Evolutionary conservation across 257 asterid species (phyloP), one percentile per base, ranked within the genome.

Genomic region (Solanum clarkiae): DNA sequence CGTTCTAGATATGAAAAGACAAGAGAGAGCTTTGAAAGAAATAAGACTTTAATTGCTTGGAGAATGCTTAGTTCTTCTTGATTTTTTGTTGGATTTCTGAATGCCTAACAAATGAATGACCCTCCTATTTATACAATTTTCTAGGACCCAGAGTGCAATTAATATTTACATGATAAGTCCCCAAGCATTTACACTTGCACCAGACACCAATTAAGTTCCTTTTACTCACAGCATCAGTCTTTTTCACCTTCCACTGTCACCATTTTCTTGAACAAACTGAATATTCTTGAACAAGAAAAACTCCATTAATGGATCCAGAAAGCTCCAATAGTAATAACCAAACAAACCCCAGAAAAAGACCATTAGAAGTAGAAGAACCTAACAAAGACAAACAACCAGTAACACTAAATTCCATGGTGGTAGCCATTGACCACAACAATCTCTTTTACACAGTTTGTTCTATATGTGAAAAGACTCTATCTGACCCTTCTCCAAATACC

Each of bases 371-470:
- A 86, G n/a, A 16, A 79, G 97, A 91, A 87, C 40, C 56, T 79
- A 93, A 89, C 86, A 87, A 74, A 14, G 80, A 42, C 66, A 92
- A 90, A 62, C 85, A 82, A 13, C 94, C 98, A 85, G 65, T 89
- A 40, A 69, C 93, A 15, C 32, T 89, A 40, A 40, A 84, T 17
- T 91, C 96, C 92, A 85, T 95, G 10, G 88, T 94, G 56, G 97
- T 93, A 59, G 94, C 94, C 44, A 72, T 96, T 45, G 98, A 94
- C 89, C 92, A 93, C 88, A 65, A 89, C 42, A 85, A 70, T 74
- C 85, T 94, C 14, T 88, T 59, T 59, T 95, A 95, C 90, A 92
- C 92, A 84, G 97, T 91, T 14, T 94, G 99, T 88, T 89, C 94
- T 36, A 75, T 84, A 68, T 95, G 99, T 85, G 99, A 94, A 84